Base-by-base conservation (phyloP, 2,329 filamentous ascomycete species). In the Exophiala dermatitidis region DNA sequence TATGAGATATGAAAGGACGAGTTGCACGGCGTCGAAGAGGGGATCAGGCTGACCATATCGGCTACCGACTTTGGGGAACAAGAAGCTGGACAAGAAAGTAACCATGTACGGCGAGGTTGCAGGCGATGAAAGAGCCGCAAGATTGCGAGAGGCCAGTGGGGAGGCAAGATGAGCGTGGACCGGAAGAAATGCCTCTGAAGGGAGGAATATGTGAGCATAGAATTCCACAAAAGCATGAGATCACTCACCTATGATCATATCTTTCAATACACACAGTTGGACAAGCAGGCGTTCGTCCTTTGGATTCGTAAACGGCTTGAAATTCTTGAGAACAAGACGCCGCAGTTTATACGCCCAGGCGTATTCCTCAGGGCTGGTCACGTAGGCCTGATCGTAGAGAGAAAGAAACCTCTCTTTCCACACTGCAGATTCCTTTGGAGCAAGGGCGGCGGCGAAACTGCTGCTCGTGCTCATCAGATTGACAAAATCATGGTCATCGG, bases 311-410 rank as follows among this genome's bases (percentile, higher is more conserved):
- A 70, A 68, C n/a, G 54, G 60, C 5, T 69, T 62, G 3, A 55
- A 52, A 33, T 64, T 60, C 0, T 53, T 38, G 9, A 74, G 60
- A 5, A 70, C 66, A 32, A 70, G 61, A 4, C 64, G 56, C n/a
- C 71, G 67, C 30, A 63, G 62, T 46, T 68, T 59, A 51, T 72
- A 72, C 36, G 71, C 69, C 0, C 52, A 30, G 30, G 61, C 64
- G 29, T 71, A 60, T 26, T 69, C 63, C 1, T 45, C 34, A 2
- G 63, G 60, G 5, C 46, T 38, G 36, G 53, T 56, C 8, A 63
- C 53, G 0, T 46, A 37, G 1, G 63, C 63, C 8, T 65, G 47
- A 43, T 72, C 70, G 46, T 70, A 73, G 31, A 56, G 47, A 3
- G 63, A 59, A 5, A 59, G 45, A 52, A 72, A 73, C 2, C 66